These are phyloP conservation scores for Passalora sequoiae DNA, from an alignment of 2,329 filamentous ascomycete genomes.

Conservation along the genomic window DNA sequence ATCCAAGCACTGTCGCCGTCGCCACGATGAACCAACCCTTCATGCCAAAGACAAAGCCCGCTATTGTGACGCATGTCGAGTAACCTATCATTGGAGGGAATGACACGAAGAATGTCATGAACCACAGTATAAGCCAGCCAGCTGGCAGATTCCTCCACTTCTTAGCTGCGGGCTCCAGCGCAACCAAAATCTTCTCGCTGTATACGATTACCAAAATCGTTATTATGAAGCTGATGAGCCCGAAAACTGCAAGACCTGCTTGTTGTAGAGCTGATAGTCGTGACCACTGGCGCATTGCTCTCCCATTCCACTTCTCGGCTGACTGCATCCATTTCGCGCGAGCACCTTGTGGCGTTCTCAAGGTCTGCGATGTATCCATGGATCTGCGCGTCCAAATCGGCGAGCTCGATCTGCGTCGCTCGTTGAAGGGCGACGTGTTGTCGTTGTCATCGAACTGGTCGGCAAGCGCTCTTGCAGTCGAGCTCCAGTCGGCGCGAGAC, in stretches of 20 bases:
- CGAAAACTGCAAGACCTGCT: slow-evolving; percentile 50
- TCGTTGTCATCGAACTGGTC: slow-evolving; percentile 38
- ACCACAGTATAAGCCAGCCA: slow-evolving; percentile 72
- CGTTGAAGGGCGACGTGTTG: slow-evolving; percentile 37
- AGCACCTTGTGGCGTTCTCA: slow-evolving; percentile 33
- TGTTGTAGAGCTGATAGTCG: slow-evolving; percentile 58
- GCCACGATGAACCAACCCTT: slow-evolving; percentile 82
- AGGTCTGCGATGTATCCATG: slow-evolving; percentile 7
- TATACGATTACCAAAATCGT: slow-evolving; percentile 68
- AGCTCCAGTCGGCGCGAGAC: slow-evolving; percentile 42
- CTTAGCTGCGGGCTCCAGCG: slow-evolving; percentile 66
- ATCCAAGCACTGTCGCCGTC: slow-evolving; percentile 71
- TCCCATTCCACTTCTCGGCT: slow-evolving; percentile 42
- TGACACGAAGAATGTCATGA: slow-evolving; percentile 66
- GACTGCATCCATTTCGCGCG: slow-evolving; percentile 39
- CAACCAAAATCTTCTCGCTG: slow-evolving; percentile 72
- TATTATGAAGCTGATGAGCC: slow-evolving; percentile 50
- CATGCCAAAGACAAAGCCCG: slow-evolving; percentile 67
- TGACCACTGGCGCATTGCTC: slow-evolving; percentile 49
- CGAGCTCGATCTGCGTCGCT: slow-evolving; percentile 31
- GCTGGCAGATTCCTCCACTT: slow-evolving; percentile 68
- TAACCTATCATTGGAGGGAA: slow-evolving; percentile 89
- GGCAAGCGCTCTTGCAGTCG: slow-evolving; percentile 50
- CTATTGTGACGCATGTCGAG: slow-evolving; percentile 66
- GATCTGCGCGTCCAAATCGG: slow-evolving; percentile 19